Evolutionary conservation across 768 basidiomycete genomes (phyloP).

Genomic region (Suillus hirtellus): DNA sequence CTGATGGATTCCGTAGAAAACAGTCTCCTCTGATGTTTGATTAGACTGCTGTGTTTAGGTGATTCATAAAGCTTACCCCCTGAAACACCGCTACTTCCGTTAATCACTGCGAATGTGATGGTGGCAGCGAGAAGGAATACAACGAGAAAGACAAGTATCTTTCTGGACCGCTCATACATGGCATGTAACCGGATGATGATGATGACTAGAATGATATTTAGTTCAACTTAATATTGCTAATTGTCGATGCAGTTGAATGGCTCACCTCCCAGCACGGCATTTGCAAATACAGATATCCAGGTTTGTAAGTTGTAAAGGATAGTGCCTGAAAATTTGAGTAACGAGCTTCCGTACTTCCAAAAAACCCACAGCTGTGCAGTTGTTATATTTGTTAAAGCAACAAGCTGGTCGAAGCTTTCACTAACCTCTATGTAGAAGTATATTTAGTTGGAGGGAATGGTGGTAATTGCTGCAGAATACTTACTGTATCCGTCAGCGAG

Average conservation of each 20-base stretch:
- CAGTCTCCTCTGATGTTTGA: background rate
- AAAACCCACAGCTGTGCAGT: background rate
- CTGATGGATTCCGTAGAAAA: background rate
- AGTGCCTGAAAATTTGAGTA: background rate
- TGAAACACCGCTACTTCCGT: background rate
- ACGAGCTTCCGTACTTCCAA: background rate
- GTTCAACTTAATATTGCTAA: background rate
- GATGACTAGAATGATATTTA: background rate
- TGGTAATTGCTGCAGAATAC: background rate
- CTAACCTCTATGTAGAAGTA: background rate
- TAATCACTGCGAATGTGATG: background rate
- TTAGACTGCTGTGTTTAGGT: background rate
- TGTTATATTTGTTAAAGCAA: background rate
- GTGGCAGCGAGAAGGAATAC: background rate
- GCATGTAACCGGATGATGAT: background rate
- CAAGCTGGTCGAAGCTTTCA: background rate
- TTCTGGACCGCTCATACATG: background rate
- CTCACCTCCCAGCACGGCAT: conserved; percentile 1
- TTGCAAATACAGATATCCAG: background rate
- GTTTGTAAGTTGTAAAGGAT: background rate
- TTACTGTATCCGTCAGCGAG: background rate
- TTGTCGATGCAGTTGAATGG: background rate
- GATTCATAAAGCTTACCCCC: background rate
- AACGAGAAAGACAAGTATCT: background rate
- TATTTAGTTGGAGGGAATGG: background rate